Evolutionary conservation across 2,329 filamentous ascomycete genomes (phyloP), one percentile per base, ranked within the genome.

Genomic region (Teratosphaeriaceae sp.): DNA sequence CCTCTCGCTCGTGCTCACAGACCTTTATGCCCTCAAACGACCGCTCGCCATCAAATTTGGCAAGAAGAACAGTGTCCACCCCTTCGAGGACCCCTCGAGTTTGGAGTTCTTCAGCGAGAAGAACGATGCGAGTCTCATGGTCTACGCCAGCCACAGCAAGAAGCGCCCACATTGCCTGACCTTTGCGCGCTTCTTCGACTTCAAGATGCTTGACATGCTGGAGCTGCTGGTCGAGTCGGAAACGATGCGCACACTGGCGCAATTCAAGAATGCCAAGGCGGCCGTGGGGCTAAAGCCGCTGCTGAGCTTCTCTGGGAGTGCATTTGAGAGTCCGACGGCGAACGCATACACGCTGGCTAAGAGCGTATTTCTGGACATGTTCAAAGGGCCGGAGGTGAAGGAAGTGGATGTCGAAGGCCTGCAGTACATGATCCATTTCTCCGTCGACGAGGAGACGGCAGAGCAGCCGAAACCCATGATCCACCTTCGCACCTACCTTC

Each of bases 41-140:
- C 88, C 89, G 2, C 76, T 90, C 48, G 82, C 83, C 51, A 84
- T 94, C 66, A 88, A 89, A 55, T 95, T 98, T 72, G 86, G 81
- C 68, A 98, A 97, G 78, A 97, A 97, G 74, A 98, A 98, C 68
- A 76, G 81, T 55, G 84, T 95, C 57, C 88, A 92, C 66, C 92
- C 92, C 2, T 98, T 98, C 66, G 90, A 96, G 66, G 88, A 94
- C 64, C 72, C 85, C 51, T 74, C 83, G 21, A 90, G 85, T 41
- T 78, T 97, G 53, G 88, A 96, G 68, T 98, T 98, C 73, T 89
- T 98, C 73, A 84, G 84, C 50, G 82, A 89, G 63, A 98, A 97
- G 73, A 98, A 98, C 69, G 92, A 98, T 65, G 82, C 86, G 59
- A 85, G 82, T 35, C 72, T 96, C 37, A 76, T 96, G 53, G 76